These are phyloP conservation scores for Cardamine occulta DNA, from an alignment of 345 rosid species.

Conservation along the genomic window DNA sequence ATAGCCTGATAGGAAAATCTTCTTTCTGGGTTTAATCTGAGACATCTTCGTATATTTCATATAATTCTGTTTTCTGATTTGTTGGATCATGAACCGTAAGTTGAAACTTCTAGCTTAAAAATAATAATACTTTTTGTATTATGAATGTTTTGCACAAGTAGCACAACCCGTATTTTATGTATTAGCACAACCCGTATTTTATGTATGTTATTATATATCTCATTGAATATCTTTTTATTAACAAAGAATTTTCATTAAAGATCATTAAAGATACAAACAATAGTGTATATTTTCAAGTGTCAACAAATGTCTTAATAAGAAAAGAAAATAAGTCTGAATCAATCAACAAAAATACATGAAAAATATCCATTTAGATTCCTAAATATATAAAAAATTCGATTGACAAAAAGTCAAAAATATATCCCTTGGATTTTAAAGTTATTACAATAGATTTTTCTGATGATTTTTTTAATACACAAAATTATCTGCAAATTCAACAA, in stretches of 20 bases:
- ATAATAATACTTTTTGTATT: not conserved
- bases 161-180: not conserved
- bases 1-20: not conserved
- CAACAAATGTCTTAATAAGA: not conserved
- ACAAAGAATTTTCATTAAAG: not conserved
- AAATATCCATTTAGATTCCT: not conserved
- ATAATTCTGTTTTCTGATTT: not conserved
- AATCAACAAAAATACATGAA: not conserved
- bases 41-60: conserved; percentile 18
- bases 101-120: not conserved
- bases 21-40: conserved; percentile 5
- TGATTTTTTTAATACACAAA: not conserved
- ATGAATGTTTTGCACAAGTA: not conserved
- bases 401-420: too few relatives aligned
- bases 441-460: too few relatives aligned
- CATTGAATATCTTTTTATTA: not conserved
- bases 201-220: not conserved
- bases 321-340: not conserved
- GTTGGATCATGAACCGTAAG: not conserved
- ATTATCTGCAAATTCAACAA: too few relatives aligned
- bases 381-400: too few relatives aligned
- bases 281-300: not conserved
- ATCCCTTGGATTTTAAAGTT: not conserved
- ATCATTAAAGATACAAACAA: not conserved
- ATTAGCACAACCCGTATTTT: not conserved